Evolutionary conservation across 306 rosid genomes (phyloP).

Genomic region (Luffa aegyptiaca): DNA sequence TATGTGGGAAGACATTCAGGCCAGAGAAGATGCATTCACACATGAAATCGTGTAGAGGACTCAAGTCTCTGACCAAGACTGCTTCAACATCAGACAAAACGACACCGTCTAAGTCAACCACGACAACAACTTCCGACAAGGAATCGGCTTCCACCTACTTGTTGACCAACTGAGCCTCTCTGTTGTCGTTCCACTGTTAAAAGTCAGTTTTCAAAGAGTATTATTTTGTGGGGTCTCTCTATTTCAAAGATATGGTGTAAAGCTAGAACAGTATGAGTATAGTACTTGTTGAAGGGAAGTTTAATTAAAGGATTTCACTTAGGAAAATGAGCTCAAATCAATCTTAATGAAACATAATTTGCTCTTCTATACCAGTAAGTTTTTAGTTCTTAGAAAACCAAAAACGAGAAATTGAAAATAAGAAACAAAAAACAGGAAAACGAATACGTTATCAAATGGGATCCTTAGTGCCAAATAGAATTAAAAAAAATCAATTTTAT

Average conservation of each 20-base stretch:
- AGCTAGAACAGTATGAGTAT: neutral
- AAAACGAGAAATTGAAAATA: too few species aligned
- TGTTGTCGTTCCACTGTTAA: neutral
- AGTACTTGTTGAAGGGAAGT: neutral
- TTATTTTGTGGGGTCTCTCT: neutral
- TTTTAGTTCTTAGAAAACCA: too few species aligned
- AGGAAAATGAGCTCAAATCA: neutral
- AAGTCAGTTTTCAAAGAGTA: constrained; percentile 1
- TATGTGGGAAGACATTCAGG: constrained; percentile 62
- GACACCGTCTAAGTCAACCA: constrained; percentile 14
- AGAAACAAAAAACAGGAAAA: too few species aligned
- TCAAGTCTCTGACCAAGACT: constrained; percentile 30
- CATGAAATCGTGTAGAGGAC: constrained; percentile 77
- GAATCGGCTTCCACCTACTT: constrained; percentile 19
- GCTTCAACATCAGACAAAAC: constrained; percentile 14
- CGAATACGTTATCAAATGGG: too few species aligned
- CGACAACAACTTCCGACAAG: constrained; percentile 19
- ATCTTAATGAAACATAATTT: neutral
- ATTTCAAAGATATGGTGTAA: neutral
- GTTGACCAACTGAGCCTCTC: constrained; percentile 19
- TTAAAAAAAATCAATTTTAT: neutral
- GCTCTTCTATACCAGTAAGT: neutral
- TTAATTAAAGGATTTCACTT: too few species aligned
- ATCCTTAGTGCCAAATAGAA: too few species aligned
- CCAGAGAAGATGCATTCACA: constrained; percentile 80